phyloP scores from a whole-genome alignment of 2,329 filamentous ascomycete genomes.

The Phyllosticta citrichinensis region DNA sequence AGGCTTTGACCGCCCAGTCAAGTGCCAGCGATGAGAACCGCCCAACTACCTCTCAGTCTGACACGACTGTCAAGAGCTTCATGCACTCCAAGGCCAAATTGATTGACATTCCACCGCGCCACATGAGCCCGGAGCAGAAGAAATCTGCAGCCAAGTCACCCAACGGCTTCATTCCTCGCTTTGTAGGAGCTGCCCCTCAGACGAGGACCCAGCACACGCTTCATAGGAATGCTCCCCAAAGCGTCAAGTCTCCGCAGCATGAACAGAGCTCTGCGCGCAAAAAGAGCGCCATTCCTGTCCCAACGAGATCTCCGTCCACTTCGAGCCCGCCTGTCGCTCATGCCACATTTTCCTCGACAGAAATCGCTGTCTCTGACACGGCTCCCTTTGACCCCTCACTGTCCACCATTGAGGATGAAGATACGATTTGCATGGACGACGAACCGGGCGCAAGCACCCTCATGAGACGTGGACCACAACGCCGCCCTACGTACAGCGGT shows the following conservation, averaged over 20 bases:
- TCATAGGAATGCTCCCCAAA: neutral
- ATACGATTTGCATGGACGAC: neutral
- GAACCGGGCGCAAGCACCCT: neutral
- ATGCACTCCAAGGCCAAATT: neutral
- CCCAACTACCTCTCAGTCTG: neutral
- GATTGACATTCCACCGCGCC: slow-evolving; percentile 1
- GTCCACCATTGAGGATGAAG: slow-evolving; percentile 6
- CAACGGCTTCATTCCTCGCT: slow-evolving; percentile 1
- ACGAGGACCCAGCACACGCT: neutral
- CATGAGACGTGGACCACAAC: slow-evolving; percentile 3
- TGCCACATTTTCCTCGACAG: neutral
- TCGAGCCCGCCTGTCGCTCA: neutral
- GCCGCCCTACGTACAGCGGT: neutral
- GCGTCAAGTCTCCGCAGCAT: neutral
- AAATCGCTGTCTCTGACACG: neutral
- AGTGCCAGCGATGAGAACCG: neutral
- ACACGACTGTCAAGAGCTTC: neutral
- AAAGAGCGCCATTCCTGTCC: slow-evolving; percentile 5
- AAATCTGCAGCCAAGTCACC: neutral
- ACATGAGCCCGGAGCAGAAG: neutral
- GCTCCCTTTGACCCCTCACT: neutral
- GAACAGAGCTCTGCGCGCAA: neutral
- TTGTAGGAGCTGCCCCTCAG: neutral
- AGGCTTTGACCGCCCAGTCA: neutral
- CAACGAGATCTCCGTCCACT: neutral